phyloP scores from a whole-genome alignment of 2,329 filamentous ascomycete species.

The Huntiella moniliformis region DNA sequence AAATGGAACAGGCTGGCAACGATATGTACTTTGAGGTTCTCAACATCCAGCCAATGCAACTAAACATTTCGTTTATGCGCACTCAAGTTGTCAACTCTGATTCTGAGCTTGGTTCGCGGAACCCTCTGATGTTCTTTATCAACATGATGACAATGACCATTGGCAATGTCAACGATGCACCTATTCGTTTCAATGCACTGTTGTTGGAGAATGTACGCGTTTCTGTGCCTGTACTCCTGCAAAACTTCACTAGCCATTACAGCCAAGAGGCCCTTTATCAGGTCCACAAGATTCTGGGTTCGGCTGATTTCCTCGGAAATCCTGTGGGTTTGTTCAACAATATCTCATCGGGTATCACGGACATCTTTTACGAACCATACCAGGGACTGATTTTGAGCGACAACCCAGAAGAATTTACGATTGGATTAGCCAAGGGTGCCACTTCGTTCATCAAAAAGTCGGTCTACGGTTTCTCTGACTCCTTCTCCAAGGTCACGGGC shows the following conservation, averaged over 20 bases:
- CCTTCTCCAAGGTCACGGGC: conserved; percentile 92
- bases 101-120: conserved; percentile 75
- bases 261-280: conserved; percentile 91
- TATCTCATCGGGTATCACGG: conserved; percentile 86
- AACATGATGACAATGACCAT: conserved; percentile 99
- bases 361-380: conserved; percentile 99
- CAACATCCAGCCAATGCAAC: conserved; percentile 94
- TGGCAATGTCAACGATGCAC: conserved; percentile 95
- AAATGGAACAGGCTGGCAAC: conserved; percentile 63
- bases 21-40: conserved; percentile 97
- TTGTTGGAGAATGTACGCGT: conserved; percentile 91
- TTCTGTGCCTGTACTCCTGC: conserved; percentile 63
- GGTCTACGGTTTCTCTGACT: conserved; percentile 92
- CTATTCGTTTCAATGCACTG: conserved; percentile 78
- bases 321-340: conserved; percentile 97
- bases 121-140: conserved; percentile 96
- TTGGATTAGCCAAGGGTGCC: conserved; percentile 90
- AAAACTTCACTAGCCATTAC: conserved; percentile 85
- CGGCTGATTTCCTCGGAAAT: conserved; percentile 92
- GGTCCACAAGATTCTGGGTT: conserved; percentile 91
- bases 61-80: conserved; percentile 90
- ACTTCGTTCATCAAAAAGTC: conserved; percentile 97
- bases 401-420: conserved; percentile 79
- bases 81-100: conserved; percentile 94
- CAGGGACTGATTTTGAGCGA: conserved; percentile 95